Evolutionary conservation across 352 stramenopile species (phyloP).

Genomic region (Phytophthora podocarpi): DNA sequence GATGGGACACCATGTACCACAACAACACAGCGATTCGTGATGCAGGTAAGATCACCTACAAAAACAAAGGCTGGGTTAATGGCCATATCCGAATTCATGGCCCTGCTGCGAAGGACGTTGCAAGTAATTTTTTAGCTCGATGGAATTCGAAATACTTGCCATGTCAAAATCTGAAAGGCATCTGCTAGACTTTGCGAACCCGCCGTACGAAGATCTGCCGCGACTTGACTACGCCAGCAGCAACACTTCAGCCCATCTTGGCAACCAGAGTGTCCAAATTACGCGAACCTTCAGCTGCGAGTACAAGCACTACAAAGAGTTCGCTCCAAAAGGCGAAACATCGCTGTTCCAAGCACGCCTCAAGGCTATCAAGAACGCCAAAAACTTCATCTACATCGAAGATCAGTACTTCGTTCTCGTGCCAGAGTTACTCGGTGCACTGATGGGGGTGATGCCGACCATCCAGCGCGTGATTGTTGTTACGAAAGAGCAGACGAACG

Average conservation of each 20-base stretch:
- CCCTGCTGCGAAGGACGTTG: slow-evolving; percentile 51
- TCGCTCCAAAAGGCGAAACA: slow-evolving; percentile 49
- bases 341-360: slow-evolving; percentile 49
- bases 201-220: slow-evolving; percentile 21
- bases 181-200: slow-evolving; percentile 54
- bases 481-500: slow-evolving; percentile 30
- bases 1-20: slow-evolving; percentile 63
- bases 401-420: slow-evolving; percentile 33
- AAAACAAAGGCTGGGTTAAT: slow-evolving; percentile 63
- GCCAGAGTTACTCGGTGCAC: slow-evolving; percentile 37
- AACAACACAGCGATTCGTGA: slow-evolving; percentile 45
- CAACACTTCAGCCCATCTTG: slow-evolving; percentile 5
- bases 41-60: slow-evolving; percentile 26
- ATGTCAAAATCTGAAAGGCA: slow-evolving; percentile 31
- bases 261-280: slow-evolving; percentile 37
- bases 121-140: slow-evolving; percentile 53
- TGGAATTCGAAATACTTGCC: slow-evolving; percentile 52
- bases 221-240: slow-evolving; percentile 13
- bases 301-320: slow-evolving; percentile 50
- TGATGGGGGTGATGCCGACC: slow-evolving; percentile 50
- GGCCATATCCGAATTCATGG: slow-evolving; percentile 48
- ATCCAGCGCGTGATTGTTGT: slow-evolving; percentile 57
- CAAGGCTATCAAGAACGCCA: slow-evolving; percentile 43
- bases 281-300: slow-evolving; percentile 62
- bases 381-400: slow-evolving; percentile 35